Evolutionary conservation across 2,329 filamentous ascomycete genomes (phyloP).

Genomic region (Geosmithia putterillii): DNA sequence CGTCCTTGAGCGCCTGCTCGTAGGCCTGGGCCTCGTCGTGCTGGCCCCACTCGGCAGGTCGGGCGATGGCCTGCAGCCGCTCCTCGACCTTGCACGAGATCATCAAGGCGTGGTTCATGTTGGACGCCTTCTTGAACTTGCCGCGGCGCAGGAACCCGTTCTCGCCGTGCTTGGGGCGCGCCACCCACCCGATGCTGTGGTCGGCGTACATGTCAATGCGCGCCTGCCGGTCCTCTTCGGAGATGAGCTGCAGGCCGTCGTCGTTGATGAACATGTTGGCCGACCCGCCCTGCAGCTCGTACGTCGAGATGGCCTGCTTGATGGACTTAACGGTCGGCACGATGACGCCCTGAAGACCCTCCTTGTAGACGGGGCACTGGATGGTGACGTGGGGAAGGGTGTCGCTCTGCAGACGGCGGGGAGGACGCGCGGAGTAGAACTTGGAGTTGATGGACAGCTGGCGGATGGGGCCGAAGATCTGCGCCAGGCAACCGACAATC

Average conservation of each 20-base stretch:
- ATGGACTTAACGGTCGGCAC: slow-evolving; percentile 65
- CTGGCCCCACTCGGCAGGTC: slow-evolving; percentile 52
- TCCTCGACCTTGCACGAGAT: slow-evolving; percentile 60
- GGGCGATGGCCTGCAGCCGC: slow-evolving; percentile 44
- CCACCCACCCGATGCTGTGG: slow-evolving; percentile 58
- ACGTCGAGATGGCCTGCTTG: slow-evolving; percentile 66
- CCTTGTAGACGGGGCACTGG: slow-evolving; percentile 82
- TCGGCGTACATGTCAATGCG: slow-evolving; percentile 58
- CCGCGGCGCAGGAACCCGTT: slow-evolving; percentile 50
- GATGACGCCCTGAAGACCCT: slow-evolving; percentile 65
- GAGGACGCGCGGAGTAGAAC: slow-evolving; percentile 66
- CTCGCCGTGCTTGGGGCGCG: slow-evolving; percentile 50
- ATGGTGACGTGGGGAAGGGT: slow-evolving; percentile 65
- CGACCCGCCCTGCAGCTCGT: slow-evolving; percentile 66
- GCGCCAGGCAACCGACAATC: slow-evolving; percentile 62
- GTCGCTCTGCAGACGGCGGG: slow-evolving; percentile 43
- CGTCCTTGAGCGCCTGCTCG: slow-evolving; percentile 49
- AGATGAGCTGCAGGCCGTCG: slow-evolving; percentile 58
- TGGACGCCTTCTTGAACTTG: slow-evolving; percentile 61
- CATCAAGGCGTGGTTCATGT: slow-evolving; percentile 62
- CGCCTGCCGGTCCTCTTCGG: slow-evolving; percentile 46
- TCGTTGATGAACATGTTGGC: slow-evolving; percentile 70
- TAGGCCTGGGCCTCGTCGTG: slow-evolving; percentile 57
- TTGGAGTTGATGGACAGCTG: slow-evolving; percentile 68
- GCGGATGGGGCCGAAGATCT: slow-evolving; percentile 63